phyloP scores from a whole-genome alignment of 1,284 basidiomycete genomes.

The Crucibulum parvulum region DNA sequence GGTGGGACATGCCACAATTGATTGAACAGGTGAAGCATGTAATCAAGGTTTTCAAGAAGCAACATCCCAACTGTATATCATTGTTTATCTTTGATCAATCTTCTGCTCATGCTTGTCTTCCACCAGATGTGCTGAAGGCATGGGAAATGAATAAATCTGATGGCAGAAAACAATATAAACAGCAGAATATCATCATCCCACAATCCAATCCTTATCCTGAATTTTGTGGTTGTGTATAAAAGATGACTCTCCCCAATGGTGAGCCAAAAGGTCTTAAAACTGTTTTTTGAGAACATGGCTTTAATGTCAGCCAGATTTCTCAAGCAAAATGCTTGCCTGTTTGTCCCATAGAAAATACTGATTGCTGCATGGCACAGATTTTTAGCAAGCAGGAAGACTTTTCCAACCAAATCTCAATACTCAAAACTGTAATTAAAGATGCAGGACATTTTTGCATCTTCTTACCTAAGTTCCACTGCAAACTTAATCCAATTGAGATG shows the following conservation, averaged over 20 bases:
- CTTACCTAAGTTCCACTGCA: too few relatives aligned
- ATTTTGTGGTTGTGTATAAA: constrained; percentile 24
- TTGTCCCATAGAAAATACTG: constrained; percentile 24
- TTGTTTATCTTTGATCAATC: constrained; percentile 37
- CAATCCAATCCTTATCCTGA: constrained; percentile 23
- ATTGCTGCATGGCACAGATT: constrained; percentile 39
- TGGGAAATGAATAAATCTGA: constrained; percentile 12
- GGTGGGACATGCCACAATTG: constrained; percentile 21
- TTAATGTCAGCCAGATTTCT: constrained; percentile 22
- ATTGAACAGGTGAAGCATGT: constrained; percentile 15
- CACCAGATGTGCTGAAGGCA: too few relatives aligned
- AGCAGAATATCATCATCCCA: constrained; percentile 33
- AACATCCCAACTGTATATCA: constrained; percentile 21
- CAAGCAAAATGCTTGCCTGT: constrained; percentile 29
- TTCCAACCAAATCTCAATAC: too few relatives aligned
- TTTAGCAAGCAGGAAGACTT: constrained; percentile 30
- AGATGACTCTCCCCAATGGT: constrained; percentile 28
- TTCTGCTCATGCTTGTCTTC: background rate
- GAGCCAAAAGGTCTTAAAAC: constrained; percentile 34
- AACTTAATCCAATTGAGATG: background rate
- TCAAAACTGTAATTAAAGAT: too few relatives aligned
- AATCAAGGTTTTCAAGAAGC: constrained; percentile 23
- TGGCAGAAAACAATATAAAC: constrained; percentile 29
- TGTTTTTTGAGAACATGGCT: constrained; percentile 28
- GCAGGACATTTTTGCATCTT: too few relatives aligned